Base-by-base conservation (phyloP, 345 rosid genomes). In the Lumnitzera racemosa region DNA sequence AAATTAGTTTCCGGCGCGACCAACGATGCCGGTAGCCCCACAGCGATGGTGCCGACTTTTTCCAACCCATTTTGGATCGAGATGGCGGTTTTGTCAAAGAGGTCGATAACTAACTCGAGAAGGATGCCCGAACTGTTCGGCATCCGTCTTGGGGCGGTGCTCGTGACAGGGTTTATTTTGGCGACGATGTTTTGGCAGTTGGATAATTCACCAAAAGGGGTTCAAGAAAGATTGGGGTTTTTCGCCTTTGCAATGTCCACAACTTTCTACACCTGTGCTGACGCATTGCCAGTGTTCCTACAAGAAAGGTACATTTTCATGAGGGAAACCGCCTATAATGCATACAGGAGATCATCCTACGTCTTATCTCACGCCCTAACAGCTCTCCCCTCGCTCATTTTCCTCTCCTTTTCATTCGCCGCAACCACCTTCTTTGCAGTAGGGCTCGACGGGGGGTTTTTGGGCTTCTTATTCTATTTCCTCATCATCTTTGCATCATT, bases 201-300 rank as follows among this genome's bases (percentile, higher is more conserved):
- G 12, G 99, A 90, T 41, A 74, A 71, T 61, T 94, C 99, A 3
- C 99, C 99, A 0, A 87, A 81, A 74, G 99, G 99, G 0, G 84
- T 83, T 3, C 92, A 86, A 68, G 99, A 94, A 55, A 62, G 99
- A 16, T 23, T 94, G 41, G 99, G 99, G 12, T 88, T 90, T 70
- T 78, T 94, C 70, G 99, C 99, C 0, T 94, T 94, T 66, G 99
- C 96, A 0, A 90, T 94, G 97, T 94, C 99, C 0, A 94, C 99
- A 1, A 94, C 95, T 27, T 94, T 84, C 84, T 94, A 94, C 85
- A 86, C 97, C 4, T 94, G 99, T 64, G 92, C 96, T 1, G 97
- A 94, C 6, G 95, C 99, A 2, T 84, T 94, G 2, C 99, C 99
- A 0, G 96, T 88, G 4, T 94, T 94, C 55, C 90, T 94, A 61